Evolutionary conservation across 1,139 yeast genomes (phyloP).

Genomic region (Groenewaldozyma sp.): DNA sequence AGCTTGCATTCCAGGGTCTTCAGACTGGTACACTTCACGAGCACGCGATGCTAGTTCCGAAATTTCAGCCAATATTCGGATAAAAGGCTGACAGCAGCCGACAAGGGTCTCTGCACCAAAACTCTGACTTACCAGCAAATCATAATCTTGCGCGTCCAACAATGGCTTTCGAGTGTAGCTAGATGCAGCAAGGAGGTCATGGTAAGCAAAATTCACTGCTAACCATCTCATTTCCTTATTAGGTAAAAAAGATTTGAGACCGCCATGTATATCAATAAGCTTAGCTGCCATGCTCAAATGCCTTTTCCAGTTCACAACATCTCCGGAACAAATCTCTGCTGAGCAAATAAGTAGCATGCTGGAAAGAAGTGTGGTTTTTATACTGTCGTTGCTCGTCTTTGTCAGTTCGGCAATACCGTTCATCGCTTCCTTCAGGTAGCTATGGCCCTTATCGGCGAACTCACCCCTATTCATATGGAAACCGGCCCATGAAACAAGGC

Average conservation of each 20-base stretch:
- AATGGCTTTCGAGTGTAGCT: slow-evolving; percentile 28
- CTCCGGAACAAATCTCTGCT: slow-evolving; percentile 24
- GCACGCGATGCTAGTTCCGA: slow-evolving; percentile 49
- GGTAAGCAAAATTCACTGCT: slow-evolving; percentile 74
- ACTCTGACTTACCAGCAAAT: slow-evolving; percentile 34
- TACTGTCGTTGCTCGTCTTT: slow-evolving; percentile 20
- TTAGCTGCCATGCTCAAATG: slow-evolving; percentile 22
- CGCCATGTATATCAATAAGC: slow-evolving; percentile 21
- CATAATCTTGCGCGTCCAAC: slow-evolving; percentile 36
- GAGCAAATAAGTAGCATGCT: slow-evolving; percentile 48
- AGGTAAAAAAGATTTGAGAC: slow-evolving; percentile 34
- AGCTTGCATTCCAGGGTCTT: slow-evolving; percentile 25
- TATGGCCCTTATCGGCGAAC: slow-evolving; percentile 31
- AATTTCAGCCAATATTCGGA: slow-evolving; percentile 58
- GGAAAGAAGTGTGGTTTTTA: slow-evolving; percentile 37
- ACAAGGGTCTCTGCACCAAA: slow-evolving; percentile 54
- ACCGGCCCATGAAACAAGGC: slow-evolving; percentile 72
- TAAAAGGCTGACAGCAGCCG: slow-evolving; percentile 63
- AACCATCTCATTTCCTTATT: slow-evolving; percentile 63
- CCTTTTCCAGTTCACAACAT: slow-evolving; percentile 24
- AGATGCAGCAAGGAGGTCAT: slow-evolving; percentile 62
- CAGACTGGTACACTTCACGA: slow-evolving; percentile 18
- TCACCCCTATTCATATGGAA: slow-evolving; percentile 42
- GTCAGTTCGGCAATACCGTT: neutral
- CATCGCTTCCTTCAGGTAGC: slow-evolving; percentile 15